phyloP scores from a whole-genome alignment of 768 basidiomycete genomes.

The Pholiota microspora region DNA sequence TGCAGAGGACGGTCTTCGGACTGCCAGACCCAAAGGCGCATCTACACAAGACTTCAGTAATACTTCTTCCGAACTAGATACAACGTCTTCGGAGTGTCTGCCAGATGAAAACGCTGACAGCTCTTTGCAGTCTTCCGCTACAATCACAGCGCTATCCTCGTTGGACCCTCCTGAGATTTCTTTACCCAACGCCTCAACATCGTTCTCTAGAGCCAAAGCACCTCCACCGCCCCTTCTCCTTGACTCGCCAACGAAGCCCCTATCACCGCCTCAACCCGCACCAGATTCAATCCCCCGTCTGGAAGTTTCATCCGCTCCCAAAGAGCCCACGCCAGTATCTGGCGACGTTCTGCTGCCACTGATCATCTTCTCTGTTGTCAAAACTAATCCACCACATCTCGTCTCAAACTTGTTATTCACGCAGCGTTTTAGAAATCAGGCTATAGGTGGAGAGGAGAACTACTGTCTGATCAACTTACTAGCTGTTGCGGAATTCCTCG shows the following conservation, averaged over 20 bases:
- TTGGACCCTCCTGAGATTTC: neutral
- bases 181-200: neutral
- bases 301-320: slow-evolving; percentile 15
- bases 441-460: slow-evolving; percentile 76
- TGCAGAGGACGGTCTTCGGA: slow-evolving; percentile 20
- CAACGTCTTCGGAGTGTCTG: neutral
- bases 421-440: slow-evolving; percentile 56
- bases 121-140: neutral
- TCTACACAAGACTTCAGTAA: neutral
- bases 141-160: neutral
- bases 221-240: slow-evolving; percentile 17
- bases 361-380: slow-evolving; percentile 93
- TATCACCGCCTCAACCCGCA: neutral
- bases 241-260: slow-evolving; percentile 6
- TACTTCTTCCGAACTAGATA: neutral
- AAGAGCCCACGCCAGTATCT: slow-evolving; percentile 55
- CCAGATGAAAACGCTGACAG: neutral
- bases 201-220: slow-evolving; percentile 14
- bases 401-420: slow-evolving; percentile 69
- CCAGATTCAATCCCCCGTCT: slow-evolving; percentile 17
- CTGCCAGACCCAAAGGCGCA: slow-evolving; percentile 19
- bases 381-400: slow-evolving; percentile 83
- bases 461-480: slow-evolving; percentile 94
- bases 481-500: slow-evolving; percentile 94
- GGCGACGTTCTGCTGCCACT: slow-evolving; percentile 91